Evolutionary conservation across 257 asterid genomes (phyloP), one percentile per base, ranked within the genome.

Genomic region (Solanum acaule): DNA sequence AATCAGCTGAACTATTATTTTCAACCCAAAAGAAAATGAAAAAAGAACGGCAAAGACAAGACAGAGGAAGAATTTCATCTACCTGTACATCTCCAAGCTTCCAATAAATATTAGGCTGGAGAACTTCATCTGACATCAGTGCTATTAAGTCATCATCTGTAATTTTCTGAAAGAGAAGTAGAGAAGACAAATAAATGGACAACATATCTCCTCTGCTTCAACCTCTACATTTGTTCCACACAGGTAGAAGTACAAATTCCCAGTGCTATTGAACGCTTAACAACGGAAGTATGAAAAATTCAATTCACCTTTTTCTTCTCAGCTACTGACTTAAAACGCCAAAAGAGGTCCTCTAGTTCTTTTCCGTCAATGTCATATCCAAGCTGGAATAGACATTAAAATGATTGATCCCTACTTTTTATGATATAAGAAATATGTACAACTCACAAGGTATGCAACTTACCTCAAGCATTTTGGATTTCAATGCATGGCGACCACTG

Each of bases 401-500:
- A 46, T 10, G 70, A 81, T 29, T 46, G 42, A 81, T 29, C 68
- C 25, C 27, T 16, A 81, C 1, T 5, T 35, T 15, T 81, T 29
- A 29, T 27, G 12, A 81, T 46, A 46, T 27, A 2, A 10, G 6
- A 31, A 10, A 46, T 81, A 46, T 46, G 22, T 77, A n/a, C 11
- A 46, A 46, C 34, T 29, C 29, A 27, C 33, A 81, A 6, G 42
- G 84, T 59, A 87, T 84, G 83, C 88, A 85, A 87, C 88, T 84
- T 87, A 96, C 99, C 98, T 96, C 98, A 91, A 94, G 63, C 93
- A 96, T 94, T 91, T 96, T 96, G 83, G 96, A 92, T 92, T 94
- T 95, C 94, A 96, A 87, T 91, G 99, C 99, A 95, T 95, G 98
- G 49, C 99, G 98, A 27, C 98, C 99, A 92, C 98, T 96, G 96